A percentile compares a stretch with the other conserved stretches of the same genome.
Conservation (phyloP, 306 rosid species). For the Quercus dentata region DNA sequence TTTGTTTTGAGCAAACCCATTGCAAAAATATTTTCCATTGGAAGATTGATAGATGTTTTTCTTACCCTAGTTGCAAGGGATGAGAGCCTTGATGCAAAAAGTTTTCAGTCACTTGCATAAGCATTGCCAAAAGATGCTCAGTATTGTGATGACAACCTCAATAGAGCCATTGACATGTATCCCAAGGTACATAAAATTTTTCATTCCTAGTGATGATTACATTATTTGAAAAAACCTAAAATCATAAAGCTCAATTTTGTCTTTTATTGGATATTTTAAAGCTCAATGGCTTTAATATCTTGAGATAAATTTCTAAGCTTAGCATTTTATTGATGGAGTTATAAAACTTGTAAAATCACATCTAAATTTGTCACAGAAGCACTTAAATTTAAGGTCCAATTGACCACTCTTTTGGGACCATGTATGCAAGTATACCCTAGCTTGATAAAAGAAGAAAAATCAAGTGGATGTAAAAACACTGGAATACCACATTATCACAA, state of each 20-base stretch:
- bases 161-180: not conserved
- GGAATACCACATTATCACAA: slow-evolving; percentile 57
- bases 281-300: no score
- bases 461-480: not conserved
- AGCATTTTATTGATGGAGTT: not conserved
- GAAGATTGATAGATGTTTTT: slow-evolving; percentile 45
- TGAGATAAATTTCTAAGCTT: not conserved
- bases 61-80: no score
- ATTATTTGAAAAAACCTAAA: no score
- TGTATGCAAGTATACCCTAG: slow-evolving; percentile 62
- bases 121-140: no score
- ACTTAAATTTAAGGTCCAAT: not conserved
- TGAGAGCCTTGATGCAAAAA: no score
- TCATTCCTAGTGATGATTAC: no score
- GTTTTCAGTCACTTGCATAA: no score
- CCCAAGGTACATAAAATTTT: not conserved
- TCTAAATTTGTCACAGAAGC: not conserved
- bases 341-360: not conserved
- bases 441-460: slow-evolving; percentile 59
- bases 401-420: not conserved
- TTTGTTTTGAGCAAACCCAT: no score
- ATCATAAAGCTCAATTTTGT: no score
- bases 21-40: no score
- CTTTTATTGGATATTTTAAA: not conserved
- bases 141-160: no score